Evolutionary conservation across 148 eudicot species (phyloP).

Genomic region (Diospyros lotus): DNA sequence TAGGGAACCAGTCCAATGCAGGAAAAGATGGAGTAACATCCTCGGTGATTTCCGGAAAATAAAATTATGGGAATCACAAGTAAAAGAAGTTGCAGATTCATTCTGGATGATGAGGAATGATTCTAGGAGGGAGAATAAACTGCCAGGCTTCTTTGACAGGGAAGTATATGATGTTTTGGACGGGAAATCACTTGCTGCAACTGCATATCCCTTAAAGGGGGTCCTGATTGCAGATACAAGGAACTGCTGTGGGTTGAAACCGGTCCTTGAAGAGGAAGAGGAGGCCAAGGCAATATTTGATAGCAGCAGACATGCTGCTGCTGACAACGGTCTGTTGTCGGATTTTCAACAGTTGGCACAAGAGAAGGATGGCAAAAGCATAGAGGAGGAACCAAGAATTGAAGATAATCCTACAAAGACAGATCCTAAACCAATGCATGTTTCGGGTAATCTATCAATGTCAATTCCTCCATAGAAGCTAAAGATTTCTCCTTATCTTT

Average conservation of each 20-base stretch:
- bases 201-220: conserved; percentile 17
- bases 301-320: conserved; percentile 28
- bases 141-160: conserved; percentile 61
- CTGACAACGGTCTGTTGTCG: conserved; percentile 38
- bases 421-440: conserved; percentile 43
- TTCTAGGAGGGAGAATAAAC: conserved; percentile 48
- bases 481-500: not conserved
- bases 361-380: conserved; percentile 9
- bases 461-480: not conserved
- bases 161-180: conserved; percentile 58
- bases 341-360: conserved; percentile 29
- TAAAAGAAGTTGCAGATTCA: conserved; percentile 33
- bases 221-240: conserved; percentile 20
- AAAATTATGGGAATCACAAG: conserved; percentile 50
- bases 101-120: conserved; percentile 65
- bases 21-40: conserved; percentile 69
- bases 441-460: conserved; percentile 36
- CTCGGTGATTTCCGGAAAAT: conserved; percentile 66
- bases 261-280: conserved; percentile 18
- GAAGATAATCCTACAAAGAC: conserved; percentile 13
- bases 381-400: conserved; percentile 4
- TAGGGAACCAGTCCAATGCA: conserved; percentile 67
- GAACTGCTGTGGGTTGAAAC: conserved; percentile 13
- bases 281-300: conserved; percentile 31
- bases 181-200: conserved; percentile 12